phyloP scores from a whole-genome alignment of 148 eudicot species.

The Fagopyrum homotropicum region DNA sequence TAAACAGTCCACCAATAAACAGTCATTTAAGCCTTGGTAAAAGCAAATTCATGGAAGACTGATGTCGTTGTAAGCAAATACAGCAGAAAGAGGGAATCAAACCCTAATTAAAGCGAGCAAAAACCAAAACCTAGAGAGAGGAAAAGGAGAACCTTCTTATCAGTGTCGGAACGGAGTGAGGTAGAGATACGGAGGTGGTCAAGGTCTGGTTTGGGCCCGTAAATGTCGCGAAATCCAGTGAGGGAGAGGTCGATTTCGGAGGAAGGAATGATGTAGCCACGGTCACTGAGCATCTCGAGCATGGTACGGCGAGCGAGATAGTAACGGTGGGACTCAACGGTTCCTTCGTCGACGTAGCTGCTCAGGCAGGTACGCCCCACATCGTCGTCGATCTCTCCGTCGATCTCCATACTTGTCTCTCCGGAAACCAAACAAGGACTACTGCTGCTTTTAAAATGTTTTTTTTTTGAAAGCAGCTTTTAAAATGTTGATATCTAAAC shows the following conservation, averaged over 20 bases:
- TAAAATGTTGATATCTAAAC: no score
- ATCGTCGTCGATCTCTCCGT: constrained; percentile 22
- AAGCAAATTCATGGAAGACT: neutral
- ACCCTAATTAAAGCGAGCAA: neutral
- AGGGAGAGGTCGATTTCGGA: constrained; percentile 52
- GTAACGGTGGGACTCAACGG: constrained; percentile 69
- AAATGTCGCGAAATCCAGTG: constrained; percentile 37
- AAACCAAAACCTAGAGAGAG: neutral
- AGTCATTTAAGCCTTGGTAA: neutral
- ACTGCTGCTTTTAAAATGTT: no score
- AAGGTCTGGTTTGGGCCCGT: constrained; percentile 50
- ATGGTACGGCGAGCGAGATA: constrained; percentile 60
- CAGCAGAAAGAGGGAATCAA: neutral
- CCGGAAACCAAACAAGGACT: no score
- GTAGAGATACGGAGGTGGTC: constrained; percentile 60
- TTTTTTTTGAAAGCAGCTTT: no score
- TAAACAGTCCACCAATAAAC: neutral
- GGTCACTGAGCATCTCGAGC: constrained; percentile 71
- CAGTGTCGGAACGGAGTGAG: constrained; percentile 40
- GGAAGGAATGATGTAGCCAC: constrained; percentile 61
- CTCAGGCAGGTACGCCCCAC: constrained; percentile 27
- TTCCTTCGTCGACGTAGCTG: constrained; percentile 55
- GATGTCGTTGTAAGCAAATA: neutral
- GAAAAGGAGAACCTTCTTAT: constrained; percentile 38
- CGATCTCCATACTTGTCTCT: constrained; percentile 17